Evolutionary conservation across 1,284 basidiomycete genomes (phyloP).

Genomic region (Cryptococcus depauperatus): DNA sequence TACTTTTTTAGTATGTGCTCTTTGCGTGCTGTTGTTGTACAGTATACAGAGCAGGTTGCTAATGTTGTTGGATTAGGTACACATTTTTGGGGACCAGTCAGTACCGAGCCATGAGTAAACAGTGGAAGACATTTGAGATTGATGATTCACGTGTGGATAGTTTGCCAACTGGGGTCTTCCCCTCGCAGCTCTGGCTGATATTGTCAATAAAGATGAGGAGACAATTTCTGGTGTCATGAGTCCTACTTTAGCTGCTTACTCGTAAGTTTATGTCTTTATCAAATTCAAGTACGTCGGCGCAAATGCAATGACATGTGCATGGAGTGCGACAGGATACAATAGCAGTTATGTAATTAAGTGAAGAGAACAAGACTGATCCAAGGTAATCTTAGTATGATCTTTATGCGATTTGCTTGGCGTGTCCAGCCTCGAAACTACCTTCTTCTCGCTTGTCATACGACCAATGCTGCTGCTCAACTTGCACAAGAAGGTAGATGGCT

Average conservation of each 20-base stretch:
- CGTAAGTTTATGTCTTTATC: constrained; percentile 61
- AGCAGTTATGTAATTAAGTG: no score
- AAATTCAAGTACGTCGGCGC: no score
- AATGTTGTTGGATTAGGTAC: constrained; percentile 57
- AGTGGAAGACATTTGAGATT: no score
- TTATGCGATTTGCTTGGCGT: constrained; percentile 94
- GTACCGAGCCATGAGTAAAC: constrained; percentile 39
- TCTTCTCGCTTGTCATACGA: constrained; percentile 83
- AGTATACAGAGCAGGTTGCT: neutral
- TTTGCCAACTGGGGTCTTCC: constrained; percentile 97
- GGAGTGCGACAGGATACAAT: no score
- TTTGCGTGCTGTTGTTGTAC: neutral
- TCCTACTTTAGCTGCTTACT: constrained; percentile 76
- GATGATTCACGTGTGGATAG: constrained; percentile 45
- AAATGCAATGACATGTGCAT: no score
- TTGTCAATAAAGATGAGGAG: constrained; percentile 78
- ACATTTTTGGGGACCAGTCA: constrained; percentile 90
- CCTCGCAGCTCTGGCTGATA: constrained; percentile 78
- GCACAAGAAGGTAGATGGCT: constrained; percentile 75
- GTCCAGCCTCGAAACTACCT: constrained; percentile 92
- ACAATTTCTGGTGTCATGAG: constrained; percentile 92
- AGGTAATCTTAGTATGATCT: constrained; percentile 67
- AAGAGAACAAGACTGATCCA: no score
- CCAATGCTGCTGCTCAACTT: constrained; percentile 77
- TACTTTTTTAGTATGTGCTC: constrained; percentile 81